Evolutionary conservation across 1,284 basidiomycete species (phyloP).

Genomic region (Rhodotorula sp.): DNA sequence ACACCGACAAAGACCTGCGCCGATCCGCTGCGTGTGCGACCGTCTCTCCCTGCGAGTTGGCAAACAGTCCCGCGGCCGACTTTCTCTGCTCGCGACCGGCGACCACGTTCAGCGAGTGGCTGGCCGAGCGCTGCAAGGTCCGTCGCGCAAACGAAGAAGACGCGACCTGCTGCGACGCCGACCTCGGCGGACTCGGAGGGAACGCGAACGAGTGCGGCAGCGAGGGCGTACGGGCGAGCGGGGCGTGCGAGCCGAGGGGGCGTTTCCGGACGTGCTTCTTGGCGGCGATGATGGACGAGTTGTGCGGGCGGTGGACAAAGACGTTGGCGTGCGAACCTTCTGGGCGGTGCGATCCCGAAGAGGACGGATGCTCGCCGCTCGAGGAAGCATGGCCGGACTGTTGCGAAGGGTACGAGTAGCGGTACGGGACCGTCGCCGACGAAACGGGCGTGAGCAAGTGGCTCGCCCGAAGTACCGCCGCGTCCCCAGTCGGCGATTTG

Average conservation of each 20-base stretch:
- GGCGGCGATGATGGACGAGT: slow-evolving; percentile 37
- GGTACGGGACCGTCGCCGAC: not conserved
- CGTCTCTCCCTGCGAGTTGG: slow-evolving; percentile 6
- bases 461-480: not conserved
- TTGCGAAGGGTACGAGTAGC: not conserved
- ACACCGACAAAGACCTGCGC: not conserved
- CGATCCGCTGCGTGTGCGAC: not conserved
- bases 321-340: not conserved
- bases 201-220: slow-evolving; percentile 37
- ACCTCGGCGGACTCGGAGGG: slow-evolving; percentile 33
- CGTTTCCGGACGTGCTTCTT: slow-evolving; percentile 40
- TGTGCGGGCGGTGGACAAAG: slow-evolving; percentile 26
- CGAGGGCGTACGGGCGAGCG: slow-evolving; percentile 36
- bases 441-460: not conserved
- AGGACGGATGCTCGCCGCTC: not conserved
- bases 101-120: slow-evolving; percentile 12
- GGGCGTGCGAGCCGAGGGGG: slow-evolving; percentile 39
- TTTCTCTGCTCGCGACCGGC: slow-evolving; percentile 3
- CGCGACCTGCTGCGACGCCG: not conserved
- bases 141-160: not conserved
- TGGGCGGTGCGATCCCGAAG: not conserved
- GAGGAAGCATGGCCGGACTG: not conserved
- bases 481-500: not conserved
- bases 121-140: not conserved
- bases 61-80: not conserved